Evolutionary conservation across 345 rosid genomes (phyloP).

Genomic region (Schrenkiella parvula): DNA sequence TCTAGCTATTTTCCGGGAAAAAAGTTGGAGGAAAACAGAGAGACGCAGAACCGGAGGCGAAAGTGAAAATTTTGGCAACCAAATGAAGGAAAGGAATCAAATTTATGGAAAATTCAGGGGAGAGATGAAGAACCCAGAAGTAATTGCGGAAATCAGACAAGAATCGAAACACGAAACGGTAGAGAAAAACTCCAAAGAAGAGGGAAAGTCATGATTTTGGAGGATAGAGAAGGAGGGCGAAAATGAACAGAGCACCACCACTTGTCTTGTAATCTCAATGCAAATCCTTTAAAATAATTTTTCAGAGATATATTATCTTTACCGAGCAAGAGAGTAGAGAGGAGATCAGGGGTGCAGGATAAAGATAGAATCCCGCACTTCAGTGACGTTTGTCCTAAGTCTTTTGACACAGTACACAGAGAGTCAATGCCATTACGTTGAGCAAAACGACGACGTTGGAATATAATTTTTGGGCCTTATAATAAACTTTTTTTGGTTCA

Average conservation of each 20-base stretch:
- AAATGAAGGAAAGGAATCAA: neutral
- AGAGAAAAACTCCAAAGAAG: neutral
- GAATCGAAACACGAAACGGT: neutral
- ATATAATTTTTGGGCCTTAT: neutral
- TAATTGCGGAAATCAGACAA: neutral
- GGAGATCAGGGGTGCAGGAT: neutral
- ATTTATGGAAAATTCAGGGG: neutral
- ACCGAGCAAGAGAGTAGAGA: neutral
- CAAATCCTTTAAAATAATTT: neutral
- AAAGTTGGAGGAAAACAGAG: neutral
- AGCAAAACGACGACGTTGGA: neutral
- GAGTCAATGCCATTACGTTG: neutral
- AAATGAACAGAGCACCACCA: constrained; percentile 18
- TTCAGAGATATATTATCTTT: neutral
- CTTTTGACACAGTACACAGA: neutral
- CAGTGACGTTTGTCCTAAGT: neutral
- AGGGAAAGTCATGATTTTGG: neutral
- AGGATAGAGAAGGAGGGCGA: neutral
- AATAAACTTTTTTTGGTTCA: neutral
- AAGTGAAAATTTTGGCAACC: neutral
- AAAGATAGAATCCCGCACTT: neutral
- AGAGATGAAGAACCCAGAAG: neutral
- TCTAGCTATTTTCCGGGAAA: neutral
- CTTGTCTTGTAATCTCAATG: constrained; percentile 21
- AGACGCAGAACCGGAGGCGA: neutral